Conservation (phyloP, 2,329 filamentous ascomycete species). For the Xylaria sp. region DNA sequence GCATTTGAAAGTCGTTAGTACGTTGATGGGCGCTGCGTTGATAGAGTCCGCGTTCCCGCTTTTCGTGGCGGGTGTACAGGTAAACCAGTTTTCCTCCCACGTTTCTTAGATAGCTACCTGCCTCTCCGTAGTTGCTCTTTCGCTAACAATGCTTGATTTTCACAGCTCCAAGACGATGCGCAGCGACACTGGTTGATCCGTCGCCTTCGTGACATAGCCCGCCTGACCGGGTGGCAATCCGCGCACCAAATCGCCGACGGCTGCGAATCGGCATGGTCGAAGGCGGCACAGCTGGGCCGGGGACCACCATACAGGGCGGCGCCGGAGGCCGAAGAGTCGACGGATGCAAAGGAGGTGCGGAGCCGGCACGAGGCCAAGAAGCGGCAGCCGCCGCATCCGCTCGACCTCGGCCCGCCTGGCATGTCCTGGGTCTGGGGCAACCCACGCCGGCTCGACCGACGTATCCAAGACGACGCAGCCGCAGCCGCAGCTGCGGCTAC, state of each 20-base stretch:
- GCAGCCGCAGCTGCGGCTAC: constrained; percentile 5
- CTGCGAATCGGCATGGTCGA: constrained; percentile 86
- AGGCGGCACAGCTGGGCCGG: constrained; percentile 74
- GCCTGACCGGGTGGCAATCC: constrained; percentile 87
- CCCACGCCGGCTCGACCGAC: constrained; percentile 61
- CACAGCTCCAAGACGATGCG: constrained; percentile 72
- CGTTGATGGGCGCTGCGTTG: constrained; percentile 80
- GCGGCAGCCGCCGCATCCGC: constrained; percentile 16
- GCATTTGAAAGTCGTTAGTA: constrained; percentile 70
- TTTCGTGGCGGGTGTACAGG: constrained; percentile 86
- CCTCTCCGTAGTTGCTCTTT: not conserved
- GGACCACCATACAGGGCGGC: constrained; percentile 76
- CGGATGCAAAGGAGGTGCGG: constrained; percentile 44
- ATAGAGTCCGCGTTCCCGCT: constrained; percentile 84
- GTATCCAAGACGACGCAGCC: constrained; percentile 57
- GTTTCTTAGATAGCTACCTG: not conserved
- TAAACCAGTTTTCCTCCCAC: constrained; percentile 47
- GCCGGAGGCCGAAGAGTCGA: constrained; percentile 42
- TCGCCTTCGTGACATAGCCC: constrained; percentile 77
- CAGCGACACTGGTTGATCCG: constrained; percentile 83
- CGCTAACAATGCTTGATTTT: constrained; percentile 7
- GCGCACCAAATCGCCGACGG: constrained; percentile 83
- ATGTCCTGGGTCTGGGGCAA: constrained; percentile 57
- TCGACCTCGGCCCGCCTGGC: constrained; percentile 23
- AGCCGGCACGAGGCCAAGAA: constrained; percentile 30